A percentile compares a stretch with the other conserved stretches of the same genome.
These are phyloP conservation scores for Raffaelea arxii DNA, from an alignment of 2,329 filamentous ascomycete species.

Conservation along the genomic window DNA sequence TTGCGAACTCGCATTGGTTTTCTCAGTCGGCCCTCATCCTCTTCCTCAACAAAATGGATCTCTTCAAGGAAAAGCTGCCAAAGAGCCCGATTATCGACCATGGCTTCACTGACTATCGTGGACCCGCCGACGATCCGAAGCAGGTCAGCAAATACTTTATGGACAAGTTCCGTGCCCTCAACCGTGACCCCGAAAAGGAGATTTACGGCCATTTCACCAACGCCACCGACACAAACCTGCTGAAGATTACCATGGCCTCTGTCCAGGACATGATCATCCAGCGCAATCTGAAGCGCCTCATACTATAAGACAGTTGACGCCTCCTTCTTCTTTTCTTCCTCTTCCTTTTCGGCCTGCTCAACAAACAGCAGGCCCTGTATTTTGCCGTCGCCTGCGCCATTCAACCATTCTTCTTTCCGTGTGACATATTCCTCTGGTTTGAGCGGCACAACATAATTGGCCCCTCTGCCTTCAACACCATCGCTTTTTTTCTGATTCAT, in stretches of 20 bases:
- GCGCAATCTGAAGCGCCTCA: conserved; percentile 70
- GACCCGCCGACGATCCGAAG: conserved; percentile 61
- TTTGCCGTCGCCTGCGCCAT: too few relatives aligned
- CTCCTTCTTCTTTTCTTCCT: background rate
- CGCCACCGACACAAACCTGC: conserved; percentile 58
- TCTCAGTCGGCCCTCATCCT: conserved; percentile 71
- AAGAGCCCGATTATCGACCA: conserved; percentile 63
- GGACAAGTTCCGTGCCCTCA: conserved; percentile 69
- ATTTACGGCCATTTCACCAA: conserved; percentile 56
- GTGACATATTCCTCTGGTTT: too few relatives aligned
- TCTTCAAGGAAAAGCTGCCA: conserved; percentile 68
- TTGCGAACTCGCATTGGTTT: conserved; percentile 82
- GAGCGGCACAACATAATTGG: too few relatives aligned
- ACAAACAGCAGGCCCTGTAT: too few relatives aligned
- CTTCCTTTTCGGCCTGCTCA: background rate
- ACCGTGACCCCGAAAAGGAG: conserved; percentile 56
- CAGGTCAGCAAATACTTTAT: conserved; percentile 72
- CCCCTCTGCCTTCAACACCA: background rate
- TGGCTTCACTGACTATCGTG: conserved; percentile 70
- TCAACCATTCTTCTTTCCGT: too few relatives aligned
- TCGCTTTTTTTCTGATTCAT: background rate
- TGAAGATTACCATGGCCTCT: conserved; percentile 79
- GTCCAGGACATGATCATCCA: conserved; percentile 86
- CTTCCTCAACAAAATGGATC: conserved; percentile 81
- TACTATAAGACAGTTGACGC: conserved; percentile 41